A percentile compares a stretch with the other conserved stretches of the same genome.
Conservation (phyloP, 257 asterid species). For the Solanum tarapatanum region DNA sequence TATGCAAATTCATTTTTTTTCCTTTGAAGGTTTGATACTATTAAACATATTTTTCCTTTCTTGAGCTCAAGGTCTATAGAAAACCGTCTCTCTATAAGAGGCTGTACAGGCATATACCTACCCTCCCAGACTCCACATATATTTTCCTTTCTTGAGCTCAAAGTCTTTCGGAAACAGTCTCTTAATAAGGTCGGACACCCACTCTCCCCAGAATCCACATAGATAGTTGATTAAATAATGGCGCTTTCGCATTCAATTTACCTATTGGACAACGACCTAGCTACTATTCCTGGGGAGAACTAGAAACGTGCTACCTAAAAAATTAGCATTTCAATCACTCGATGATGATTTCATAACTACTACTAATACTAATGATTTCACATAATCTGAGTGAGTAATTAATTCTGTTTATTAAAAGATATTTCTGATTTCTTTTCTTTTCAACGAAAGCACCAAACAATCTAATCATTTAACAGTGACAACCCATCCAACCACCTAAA, state of each 20-base stretch:
- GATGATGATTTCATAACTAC: background rate
- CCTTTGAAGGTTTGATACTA: background rate
- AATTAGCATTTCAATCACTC: background rate
- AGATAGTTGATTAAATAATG: background rate
- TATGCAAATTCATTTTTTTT: background rate
- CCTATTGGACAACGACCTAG: background rate
- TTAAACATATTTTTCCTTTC: background rate
- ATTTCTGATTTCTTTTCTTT: background rate
- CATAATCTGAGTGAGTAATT: background rate
- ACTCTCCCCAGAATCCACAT: background rate
- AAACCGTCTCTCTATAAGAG: no score
- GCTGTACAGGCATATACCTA: no score
- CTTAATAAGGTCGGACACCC: fast-evolving
- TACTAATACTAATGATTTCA: background rate
- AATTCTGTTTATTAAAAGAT: background rate
- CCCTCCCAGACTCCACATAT: background rate
- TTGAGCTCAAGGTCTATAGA: background rate
- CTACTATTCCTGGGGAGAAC: background rate
- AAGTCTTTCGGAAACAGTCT: fast-evolving
- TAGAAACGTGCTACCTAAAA: background rate
- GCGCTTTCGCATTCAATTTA: background rate
- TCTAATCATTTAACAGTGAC: background rate
- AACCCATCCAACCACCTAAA: background rate
- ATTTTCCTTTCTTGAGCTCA: background rate
- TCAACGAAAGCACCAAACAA: background rate